phyloP scores from a whole-genome alignment of 768 basidiomycete genomes.

The Boletus eberwhitei region DNA sequence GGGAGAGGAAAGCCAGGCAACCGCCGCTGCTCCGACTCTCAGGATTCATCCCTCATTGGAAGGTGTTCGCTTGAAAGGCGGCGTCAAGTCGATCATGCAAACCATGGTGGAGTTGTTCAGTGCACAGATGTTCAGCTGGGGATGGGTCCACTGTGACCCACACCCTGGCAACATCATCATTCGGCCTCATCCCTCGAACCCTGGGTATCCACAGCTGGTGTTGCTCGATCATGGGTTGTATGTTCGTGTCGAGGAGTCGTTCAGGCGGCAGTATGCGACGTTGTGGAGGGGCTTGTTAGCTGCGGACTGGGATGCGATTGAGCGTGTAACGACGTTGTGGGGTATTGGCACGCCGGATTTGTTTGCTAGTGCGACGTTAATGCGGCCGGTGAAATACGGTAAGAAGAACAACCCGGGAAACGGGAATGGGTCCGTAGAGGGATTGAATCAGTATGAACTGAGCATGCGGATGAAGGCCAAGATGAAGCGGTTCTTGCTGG shows the following conservation, averaged over 20 bases:
- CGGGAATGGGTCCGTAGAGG: slow-evolving; percentile 6
- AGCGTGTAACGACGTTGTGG: slow-evolving; percentile 54
- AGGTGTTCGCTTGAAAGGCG: slow-evolving; percentile 48
- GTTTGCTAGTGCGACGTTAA: slow-evolving; percentile 69
- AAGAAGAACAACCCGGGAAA: background rate
- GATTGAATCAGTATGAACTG: slow-evolving; percentile 62
- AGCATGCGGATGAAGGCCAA: slow-evolving; percentile 66
- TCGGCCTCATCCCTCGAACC: slow-evolving; percentile 39
- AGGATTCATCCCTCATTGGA: slow-evolving; percentile 10
- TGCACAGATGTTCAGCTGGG: slow-evolving; percentile 90
- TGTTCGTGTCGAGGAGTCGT: slow-evolving; percentile 62
- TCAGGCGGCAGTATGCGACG: slow-evolving; percentile 71
- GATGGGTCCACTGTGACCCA: slow-evolving; percentile 81
- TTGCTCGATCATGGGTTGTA: slow-evolving; percentile 93
- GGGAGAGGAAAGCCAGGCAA: slow-evolving; percentile 41
- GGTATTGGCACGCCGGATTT: slow-evolving; percentile 70
- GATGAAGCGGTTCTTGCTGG: slow-evolving; percentile 61
- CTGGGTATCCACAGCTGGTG: slow-evolving; percentile 56
- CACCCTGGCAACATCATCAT: slow-evolving; percentile 79
- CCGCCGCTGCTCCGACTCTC: background rate
- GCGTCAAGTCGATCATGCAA: slow-evolving; percentile 68
- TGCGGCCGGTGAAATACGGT: slow-evolving; percentile 53
- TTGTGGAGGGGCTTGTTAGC: slow-evolving; percentile 70
- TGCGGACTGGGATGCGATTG: slow-evolving; percentile 52
- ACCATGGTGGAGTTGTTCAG: slow-evolving; percentile 86